Percentiles rank a stretch among this genome's conserved stretches.
These are phyloP conservation scores for Kwoniella mangroviensis DNA, from an alignment of 768 basidiomycete genomes.

Conservation along the genomic window DNA sequence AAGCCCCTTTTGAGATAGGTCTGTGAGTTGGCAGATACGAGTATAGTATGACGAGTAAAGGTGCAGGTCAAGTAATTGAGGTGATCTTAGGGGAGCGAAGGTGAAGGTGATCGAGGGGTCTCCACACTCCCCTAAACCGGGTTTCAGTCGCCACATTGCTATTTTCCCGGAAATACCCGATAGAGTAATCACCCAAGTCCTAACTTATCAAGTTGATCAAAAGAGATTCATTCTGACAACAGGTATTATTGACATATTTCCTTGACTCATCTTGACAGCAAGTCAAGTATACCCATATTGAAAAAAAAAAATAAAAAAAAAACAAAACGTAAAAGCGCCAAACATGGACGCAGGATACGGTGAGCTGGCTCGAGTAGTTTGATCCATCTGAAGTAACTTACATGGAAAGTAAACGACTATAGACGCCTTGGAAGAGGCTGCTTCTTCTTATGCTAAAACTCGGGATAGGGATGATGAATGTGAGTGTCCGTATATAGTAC, in stretches of 20 bases:
- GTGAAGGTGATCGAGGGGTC: background rate
- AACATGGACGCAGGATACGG: constrained; percentile 52
- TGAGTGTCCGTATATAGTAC: constrained; percentile 14
- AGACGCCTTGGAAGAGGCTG: constrained; percentile 56
- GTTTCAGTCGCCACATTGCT: constrained; percentile 13
- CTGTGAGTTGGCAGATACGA: too few relatives aligned
- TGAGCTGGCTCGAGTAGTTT: constrained; percentile 16
- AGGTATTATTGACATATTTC: background rate
- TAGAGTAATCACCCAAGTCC: background rate
- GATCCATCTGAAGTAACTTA: too few relatives aligned
- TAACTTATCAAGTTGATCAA: too few relatives aligned
- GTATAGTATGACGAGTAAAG: too few relatives aligned
- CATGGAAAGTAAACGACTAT: too few relatives aligned
- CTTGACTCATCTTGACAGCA: background rate
- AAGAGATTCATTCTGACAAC: too few relatives aligned
- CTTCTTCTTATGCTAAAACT: constrained; percentile 46
- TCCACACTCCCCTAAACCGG: background rate
- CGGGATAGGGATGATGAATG: constrained; percentile 37
- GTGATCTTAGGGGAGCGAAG: too few relatives aligned
- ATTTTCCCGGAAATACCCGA: constrained; percentile 17
- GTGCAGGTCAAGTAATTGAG: too few relatives aligned
- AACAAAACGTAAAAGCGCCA: constrained; percentile 10
- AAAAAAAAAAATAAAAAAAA: too few relatives aligned
- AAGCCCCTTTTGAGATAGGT: too few relatives aligned
- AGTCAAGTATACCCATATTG: background rate